Evolutionary conservation across 1,139 yeast species (phyloP), one percentile per base, ranked within the genome.

Genomic region (Pichia terricola): DNA sequence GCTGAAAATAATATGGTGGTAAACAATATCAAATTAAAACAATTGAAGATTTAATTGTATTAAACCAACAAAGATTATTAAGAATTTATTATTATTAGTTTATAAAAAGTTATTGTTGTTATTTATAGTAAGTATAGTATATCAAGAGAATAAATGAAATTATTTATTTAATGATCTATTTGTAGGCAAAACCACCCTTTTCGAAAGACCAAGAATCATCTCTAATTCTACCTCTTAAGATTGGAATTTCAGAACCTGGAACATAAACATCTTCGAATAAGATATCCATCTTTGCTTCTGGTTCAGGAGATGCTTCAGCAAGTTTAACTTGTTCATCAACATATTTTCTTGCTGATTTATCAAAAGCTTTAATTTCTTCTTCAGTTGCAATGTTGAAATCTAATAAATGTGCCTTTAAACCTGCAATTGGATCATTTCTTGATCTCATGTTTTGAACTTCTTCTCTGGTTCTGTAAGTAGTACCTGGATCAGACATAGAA

Each of bases 401-500:
- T 60, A 89, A 68, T 59, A 91, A 73, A 50, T 79, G 83, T 61
- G 81, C 80, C 78, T 89, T 89, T 64, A 91, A 79, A 55, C 97
- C 97, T 48, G 96, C 91, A 68, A 91, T 88, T 59, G 97, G 96
- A 68, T 91, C 98, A 66, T 84, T 88, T 74, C 89, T 83, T 40
- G 96, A 87, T 76, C 98, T 84, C 96, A 91, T 89, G 75, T 91
- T 94, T 72, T 89, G 97, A 58, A 91, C 94, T 75, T 91, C 98
- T 73, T 91, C 98, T 75, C 98, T 88, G 64, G 98, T 91, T 79
- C 97, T 82, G 81, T 91, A 91, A 55, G 97, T 89, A 67, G 97
- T 91, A 77, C 97, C 97, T 61, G 97, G 97, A 70, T 91, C 97
- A 56, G 96, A 89, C 97, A 91, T 91, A 58, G 98, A 91, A 79